Evolutionary conservation across 805 yeast species (phyloP).

Genomic region (Pichia phayaonensis): DNA sequence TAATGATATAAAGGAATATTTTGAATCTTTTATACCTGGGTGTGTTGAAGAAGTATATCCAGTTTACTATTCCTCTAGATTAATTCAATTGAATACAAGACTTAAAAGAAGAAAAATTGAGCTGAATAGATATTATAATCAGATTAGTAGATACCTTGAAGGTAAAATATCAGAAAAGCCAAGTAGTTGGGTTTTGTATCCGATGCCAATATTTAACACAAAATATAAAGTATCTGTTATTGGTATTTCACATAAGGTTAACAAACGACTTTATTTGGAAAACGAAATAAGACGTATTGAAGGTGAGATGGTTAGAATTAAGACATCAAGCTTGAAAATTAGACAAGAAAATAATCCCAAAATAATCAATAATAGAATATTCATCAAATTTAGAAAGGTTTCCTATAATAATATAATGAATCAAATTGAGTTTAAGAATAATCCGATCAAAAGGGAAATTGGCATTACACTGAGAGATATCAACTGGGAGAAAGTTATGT

Average conservation of each 20-base stretch:
- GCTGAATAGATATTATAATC: conserved; percentile 35
- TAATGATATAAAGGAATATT: conserved; percentile 23
- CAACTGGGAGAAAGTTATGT: conserved; percentile 56
- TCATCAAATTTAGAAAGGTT: conserved; percentile 54
- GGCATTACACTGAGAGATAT: conserved; percentile 62
- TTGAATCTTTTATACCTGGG: conserved; percentile 39
- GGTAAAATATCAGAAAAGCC: conserved; percentile 5
- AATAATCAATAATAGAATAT: conserved; percentile 35
- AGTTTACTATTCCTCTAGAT: conserved; percentile 36
- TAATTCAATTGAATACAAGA: conserved; percentile 27
- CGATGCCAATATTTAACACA: conserved; percentile 11
- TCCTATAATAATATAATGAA: conserved; percentile 56
- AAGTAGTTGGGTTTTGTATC: conserved; percentile 15
- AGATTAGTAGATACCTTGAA: conserved; percentile 28
- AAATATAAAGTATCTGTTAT: conserved; percentile 13
- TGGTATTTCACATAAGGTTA: conserved; percentile 17
- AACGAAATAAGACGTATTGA: conserved; percentile 8
- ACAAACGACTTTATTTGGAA: conserved; percentile 13
- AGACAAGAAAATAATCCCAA: conserved; percentile 3
- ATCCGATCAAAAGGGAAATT: conserved; percentile 34
- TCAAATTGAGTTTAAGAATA: conserved; percentile 44
- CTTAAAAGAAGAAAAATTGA: conserved; percentile 24
- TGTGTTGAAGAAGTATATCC: conserved; percentile 55
- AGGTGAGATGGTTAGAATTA: conserved; percentile 9
- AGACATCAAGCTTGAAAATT: conserved; percentile 1